These are phyloP conservation scores for Puccinia triticina DNA, from an alignment of 1,284 basidiomycete genomes.

Conservation along the genomic window DNA sequence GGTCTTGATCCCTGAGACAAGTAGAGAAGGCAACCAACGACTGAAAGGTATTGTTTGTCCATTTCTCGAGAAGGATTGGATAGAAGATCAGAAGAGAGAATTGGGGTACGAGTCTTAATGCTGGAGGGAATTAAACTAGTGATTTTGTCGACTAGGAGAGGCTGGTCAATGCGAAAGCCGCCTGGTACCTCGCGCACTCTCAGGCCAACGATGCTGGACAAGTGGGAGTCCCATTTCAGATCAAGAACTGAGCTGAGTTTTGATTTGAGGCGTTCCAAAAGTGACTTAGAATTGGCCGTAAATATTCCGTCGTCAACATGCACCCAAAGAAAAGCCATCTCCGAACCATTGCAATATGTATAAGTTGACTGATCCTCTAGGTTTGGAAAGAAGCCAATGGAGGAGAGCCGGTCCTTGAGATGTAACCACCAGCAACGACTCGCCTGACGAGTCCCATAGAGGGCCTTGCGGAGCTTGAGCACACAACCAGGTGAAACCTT, in stretches of 20 bases:
- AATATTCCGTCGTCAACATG: not conserved
- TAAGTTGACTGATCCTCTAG: not conserved
- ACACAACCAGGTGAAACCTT: no score
- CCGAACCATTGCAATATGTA: not conserved
- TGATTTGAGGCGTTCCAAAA: not conserved
- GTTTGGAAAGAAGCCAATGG: not conserved
- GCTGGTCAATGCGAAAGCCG: not conserved
- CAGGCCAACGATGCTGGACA: not conserved
- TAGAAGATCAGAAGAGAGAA: not conserved
- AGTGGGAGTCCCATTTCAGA: no score
- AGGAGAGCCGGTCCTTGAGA: not conserved
- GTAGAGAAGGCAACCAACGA: not conserved
- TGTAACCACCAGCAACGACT: not conserved
- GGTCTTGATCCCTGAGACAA: not conserved
- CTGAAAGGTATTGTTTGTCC: not conserved
- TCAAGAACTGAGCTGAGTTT: not conserved
- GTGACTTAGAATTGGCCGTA: not conserved
- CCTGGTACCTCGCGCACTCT: not conserved
- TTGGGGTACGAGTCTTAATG: not conserved
- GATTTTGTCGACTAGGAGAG: not conserved
- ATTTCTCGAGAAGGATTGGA: not conserved
- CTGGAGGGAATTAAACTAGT: no score
- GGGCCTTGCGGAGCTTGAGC: no score
- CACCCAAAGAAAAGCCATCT: not conserved
- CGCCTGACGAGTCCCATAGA: not conserved